phyloP scores from a whole-genome alignment of 352 stramenopile species.

The Phytophthora ramorum region DNA sequence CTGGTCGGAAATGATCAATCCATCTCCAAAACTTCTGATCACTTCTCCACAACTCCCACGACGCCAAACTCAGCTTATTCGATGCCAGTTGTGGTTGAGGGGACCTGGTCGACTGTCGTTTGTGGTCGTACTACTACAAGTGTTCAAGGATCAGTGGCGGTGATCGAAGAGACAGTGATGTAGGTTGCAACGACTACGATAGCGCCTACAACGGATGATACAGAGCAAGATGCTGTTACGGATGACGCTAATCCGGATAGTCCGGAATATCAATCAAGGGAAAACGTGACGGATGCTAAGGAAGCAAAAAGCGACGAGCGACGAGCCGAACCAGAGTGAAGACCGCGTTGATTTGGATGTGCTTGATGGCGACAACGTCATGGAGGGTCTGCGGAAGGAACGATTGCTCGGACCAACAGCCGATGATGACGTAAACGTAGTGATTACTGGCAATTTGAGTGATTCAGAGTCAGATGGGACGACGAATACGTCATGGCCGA shows the following conservation, averaged over 20 bases:
- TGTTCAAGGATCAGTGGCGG: too few relatives aligned
- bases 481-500: constrained; percentile 14
- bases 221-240: too few relatives aligned
- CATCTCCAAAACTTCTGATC: too few relatives aligned
- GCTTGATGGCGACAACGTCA: constrained; percentile 16
- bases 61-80: too few relatives aligned
- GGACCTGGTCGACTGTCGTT: too few relatives aligned
- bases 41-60: neutral
- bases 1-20: too few relatives aligned
- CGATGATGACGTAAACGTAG: constrained; percentile 12
- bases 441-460: neutral
- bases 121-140: too few relatives aligned
- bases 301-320: constrained; percentile 17
- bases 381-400: constrained; percentile 7
- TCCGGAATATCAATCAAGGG: neutral
- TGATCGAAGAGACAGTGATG: too few relatives aligned
- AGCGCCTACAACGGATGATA: too few relatives aligned
- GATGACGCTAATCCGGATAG: neutral
- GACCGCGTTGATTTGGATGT: neutral
- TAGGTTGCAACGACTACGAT: too few relatives aligned
- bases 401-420: neutral
- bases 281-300: neutral
- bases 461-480: constrained; percentile 7
- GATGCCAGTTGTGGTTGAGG: too few relatives aligned
- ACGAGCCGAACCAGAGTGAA: neutral